These are phyloP conservation scores for Papiliotrema flavescens DNA, from an alignment of 1,284 basidiomycete species.

Conservation along the genomic window DNA sequence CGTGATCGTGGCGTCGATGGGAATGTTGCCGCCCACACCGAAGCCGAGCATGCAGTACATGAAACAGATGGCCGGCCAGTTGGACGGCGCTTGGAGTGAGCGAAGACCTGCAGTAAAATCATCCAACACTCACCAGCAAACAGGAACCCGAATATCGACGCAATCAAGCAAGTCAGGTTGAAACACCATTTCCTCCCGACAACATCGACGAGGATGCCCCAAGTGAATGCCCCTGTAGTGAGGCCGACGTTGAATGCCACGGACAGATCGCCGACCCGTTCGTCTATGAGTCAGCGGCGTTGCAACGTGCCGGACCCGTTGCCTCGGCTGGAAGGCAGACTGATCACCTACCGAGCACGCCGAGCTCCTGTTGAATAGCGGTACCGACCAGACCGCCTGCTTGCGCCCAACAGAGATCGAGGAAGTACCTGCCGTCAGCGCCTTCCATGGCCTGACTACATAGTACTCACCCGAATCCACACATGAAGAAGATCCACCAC, in stretches of 20 bases:
- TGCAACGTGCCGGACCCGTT: neutral
- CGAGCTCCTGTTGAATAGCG: constrained; percentile 15
- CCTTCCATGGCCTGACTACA: neutral
- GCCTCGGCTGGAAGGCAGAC: too few species aligned
- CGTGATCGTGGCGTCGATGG: constrained; percentile 71
- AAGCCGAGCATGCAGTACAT: constrained; percentile 17
- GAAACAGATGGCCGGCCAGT: constrained; percentile 39
- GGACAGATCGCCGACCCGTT: constrained; percentile 61
- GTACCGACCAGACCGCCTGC: constrained; percentile 28
- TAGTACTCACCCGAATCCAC: constrained; percentile 18
- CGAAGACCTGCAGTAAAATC: too few species aligned
- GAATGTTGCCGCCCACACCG: constrained; percentile 41
- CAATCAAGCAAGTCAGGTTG: constrained; percentile 68
- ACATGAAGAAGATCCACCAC: constrained; percentile 25
- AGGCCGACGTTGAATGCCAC: constrained; percentile 60
- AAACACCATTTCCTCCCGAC: constrained; percentile 59
- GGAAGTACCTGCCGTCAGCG: constrained; percentile 23
- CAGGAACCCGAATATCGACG: constrained; percentile 59
- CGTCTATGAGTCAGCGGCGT: constrained; percentile 41
- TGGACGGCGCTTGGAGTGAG: constrained; percentile 57
- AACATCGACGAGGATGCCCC: constrained; percentile 47
- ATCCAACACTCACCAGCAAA: constrained; percentile 12
- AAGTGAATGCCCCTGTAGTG: constrained; percentile 51
- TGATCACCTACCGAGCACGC: constrained; percentile 2
- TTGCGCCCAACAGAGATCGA: constrained; percentile 38